Conservation (phyloP, 2,329 filamentous ascomycete genomes). For the Chrysosporium keratinophilum region DNA sequence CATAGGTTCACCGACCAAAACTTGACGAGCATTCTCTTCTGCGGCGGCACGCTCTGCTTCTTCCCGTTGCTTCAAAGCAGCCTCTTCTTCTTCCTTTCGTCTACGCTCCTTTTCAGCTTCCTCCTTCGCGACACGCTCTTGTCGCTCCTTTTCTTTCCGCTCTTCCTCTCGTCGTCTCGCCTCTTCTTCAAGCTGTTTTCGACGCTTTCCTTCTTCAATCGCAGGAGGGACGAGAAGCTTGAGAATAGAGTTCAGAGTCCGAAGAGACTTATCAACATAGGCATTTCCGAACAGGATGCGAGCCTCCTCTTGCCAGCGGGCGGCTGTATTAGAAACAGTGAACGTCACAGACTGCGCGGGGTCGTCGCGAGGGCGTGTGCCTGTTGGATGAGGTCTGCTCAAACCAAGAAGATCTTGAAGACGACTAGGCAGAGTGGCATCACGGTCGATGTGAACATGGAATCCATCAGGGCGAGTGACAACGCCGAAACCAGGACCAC, state of each 20-base stretch:
- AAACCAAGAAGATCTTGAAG: slow-evolving; percentile 42
- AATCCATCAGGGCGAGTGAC: slow-evolving; percentile 41
- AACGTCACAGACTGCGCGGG: slow-evolving; percentile 66
- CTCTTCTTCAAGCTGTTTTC: slow-evolving; percentile 47
- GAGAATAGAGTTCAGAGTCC: slow-evolving; percentile 59
- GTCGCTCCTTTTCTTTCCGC: slow-evolving; percentile 51
- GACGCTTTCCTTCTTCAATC: slow-evolving; percentile 66
- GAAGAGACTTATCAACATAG: slow-evolving; percentile 58
- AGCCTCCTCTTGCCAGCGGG: slow-evolving; percentile 82
- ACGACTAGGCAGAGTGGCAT: slow-evolving; percentile 41
- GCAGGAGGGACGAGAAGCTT: slow-evolving; percentile 70
- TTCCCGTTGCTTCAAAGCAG: slow-evolving; percentile 31
- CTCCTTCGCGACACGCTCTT: slow-evolving; percentile 56
- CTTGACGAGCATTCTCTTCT: slow-evolving; percentile 36
- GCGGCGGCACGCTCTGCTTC: slow-evolving; percentile 49
- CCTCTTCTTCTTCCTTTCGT: slow-evolving; percentile 54
- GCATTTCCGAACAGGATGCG: slow-evolving; percentile 67
- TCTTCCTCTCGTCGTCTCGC: slow-evolving; percentile 50
- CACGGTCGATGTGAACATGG: slow-evolving; percentile 46
- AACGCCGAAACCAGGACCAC: slow-evolving; percentile 34
- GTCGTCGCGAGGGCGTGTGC: slow-evolving; percentile 36
- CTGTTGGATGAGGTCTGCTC: slow-evolving; percentile 19
- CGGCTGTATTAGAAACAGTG: slow-evolving; percentile 56
- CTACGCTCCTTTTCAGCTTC: slow-evolving; percentile 63
- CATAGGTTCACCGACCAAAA: slow-evolving; percentile 49